Evolutionary conservation across 192 early-diverging fungal genomes (phyloP).

Genomic region (Backusella westeae): DNA sequence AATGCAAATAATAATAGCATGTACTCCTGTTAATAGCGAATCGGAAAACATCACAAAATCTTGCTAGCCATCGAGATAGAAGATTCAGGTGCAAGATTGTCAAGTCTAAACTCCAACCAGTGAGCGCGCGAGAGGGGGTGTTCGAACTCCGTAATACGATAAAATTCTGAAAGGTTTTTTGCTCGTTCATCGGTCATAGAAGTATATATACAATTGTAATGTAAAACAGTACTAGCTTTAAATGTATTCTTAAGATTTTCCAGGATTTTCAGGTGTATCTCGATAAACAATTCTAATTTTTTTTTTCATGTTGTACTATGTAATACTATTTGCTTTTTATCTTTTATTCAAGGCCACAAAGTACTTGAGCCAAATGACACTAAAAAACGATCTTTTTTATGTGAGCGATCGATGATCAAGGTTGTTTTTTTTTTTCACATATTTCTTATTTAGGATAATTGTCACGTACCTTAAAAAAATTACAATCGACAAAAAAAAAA

Average conservation of each 20-base stretch:
- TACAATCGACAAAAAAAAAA: background rate
- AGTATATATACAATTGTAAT: background rate
- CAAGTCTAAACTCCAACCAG: background rate
- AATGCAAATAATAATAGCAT: background rate
- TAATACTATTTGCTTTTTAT: background rate
- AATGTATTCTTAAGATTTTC: background rate
- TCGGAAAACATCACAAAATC: background rate
- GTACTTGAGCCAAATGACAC: background rate
- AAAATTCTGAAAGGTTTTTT: background rate
- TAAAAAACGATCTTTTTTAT: background rate
- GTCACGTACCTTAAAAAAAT: background rate
- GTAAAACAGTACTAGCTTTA: background rate
- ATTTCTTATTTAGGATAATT: background rate
- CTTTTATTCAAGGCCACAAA: background rate
- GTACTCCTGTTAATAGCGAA: background rate
- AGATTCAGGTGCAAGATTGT: background rate
- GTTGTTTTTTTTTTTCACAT: background rate
- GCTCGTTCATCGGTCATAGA: background rate
- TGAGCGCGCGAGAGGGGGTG: no score
- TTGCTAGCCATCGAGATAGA: background rate
- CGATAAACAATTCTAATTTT: no score
- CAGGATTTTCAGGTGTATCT: no score
- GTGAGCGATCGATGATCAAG: background rate
- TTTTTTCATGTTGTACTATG: background rate
- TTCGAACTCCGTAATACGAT: background rate